A percentile compares a stretch with the other conserved stretches of the same genome.
Conservation (phyloP, 768 basidiomycete species). For the Cytidiella melzeri region DNA sequence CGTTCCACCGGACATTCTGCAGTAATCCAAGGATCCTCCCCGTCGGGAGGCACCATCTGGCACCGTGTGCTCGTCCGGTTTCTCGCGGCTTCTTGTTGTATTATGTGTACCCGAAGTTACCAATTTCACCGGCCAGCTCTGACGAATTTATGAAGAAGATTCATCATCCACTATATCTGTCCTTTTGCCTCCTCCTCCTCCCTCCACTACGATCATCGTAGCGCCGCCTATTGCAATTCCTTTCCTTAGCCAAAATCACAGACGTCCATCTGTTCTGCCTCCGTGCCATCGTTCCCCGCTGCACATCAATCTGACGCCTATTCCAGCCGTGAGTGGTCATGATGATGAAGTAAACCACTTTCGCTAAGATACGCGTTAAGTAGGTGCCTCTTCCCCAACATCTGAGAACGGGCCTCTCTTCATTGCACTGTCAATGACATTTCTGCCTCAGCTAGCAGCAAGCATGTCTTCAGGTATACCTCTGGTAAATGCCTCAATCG, state of each 20-base stretch:
- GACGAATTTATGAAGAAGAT: constrained; percentile 6
- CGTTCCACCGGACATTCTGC: constrained; percentile 5
- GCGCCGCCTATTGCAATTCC: background rate
- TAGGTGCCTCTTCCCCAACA: too few relatives aligned
- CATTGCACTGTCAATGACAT: too few relatives aligned
- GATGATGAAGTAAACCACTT: too few relatives aligned
- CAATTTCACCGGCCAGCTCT: constrained; percentile 2
- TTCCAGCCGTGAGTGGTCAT: too few relatives aligned
- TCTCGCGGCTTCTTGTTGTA: constrained; percentile 11
- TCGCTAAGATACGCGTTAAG: too few relatives aligned
- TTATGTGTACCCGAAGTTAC: constrained; percentile 11
- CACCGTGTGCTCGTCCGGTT: constrained; percentile 5
- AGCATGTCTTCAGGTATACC: constrained; percentile 28
- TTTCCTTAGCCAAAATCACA: too few relatives aligned
- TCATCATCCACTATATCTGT: constrained; percentile 8
- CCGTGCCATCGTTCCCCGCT: too few relatives aligned
- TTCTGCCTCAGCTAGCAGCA: constrained; percentile 19
- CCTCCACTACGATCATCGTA: background rate
- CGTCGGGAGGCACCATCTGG: constrained; percentile 40
- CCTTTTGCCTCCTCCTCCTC: background rate
- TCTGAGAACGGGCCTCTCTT: too few relatives aligned
- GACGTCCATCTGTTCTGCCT: too few relatives aligned
- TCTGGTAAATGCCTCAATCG: constrained; percentile 23
- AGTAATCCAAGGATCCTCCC: constrained; percentile 31
- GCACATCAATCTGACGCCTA: too few relatives aligned